A percentile compares a stretch with the other conserved stretches of the same genome.
Conservation (phyloP, 495 filamentous ascomycete genomes). For the Xylaria acuta region DNA sequence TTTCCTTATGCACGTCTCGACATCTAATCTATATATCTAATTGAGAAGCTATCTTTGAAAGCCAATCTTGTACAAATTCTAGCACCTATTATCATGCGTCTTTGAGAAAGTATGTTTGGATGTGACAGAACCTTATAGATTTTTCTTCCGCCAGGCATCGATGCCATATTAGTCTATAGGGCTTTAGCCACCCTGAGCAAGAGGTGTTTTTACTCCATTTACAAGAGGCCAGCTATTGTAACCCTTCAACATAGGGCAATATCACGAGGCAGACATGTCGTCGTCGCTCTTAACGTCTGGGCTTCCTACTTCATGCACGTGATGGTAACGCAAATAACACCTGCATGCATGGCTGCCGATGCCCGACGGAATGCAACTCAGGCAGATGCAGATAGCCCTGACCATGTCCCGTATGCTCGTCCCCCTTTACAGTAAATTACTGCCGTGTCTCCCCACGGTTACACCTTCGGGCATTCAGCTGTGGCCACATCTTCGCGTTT, state of each 20-base stretch:
- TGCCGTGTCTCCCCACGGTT: conserved; percentile 8
- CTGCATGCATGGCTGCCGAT: conserved; percentile 23
- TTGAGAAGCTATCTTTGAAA: background rate
- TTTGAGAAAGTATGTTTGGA: background rate
- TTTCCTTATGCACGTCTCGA: background rate
- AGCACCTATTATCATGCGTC: background rate
- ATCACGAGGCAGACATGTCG: conserved; percentile 10
- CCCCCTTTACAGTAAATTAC: background rate
- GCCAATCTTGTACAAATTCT: background rate
- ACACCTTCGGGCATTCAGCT: conserved; percentile 14
- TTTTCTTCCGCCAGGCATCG: background rate
- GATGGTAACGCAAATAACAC: conserved; percentile 25
- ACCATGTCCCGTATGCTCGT: conserved; percentile 19
- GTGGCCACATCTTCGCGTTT: background rate
- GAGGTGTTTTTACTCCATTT: background rate
- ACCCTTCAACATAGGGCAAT: background rate
- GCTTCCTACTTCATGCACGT: conserved; percentile 22
- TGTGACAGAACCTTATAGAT: background rate
- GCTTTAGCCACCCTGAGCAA: background rate
- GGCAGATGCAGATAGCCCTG: conserved; percentile 23
- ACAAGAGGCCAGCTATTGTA: conserved; percentile 7
- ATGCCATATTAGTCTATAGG: background rate
- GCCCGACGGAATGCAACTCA: conserved; percentile 23
- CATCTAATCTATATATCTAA: background rate
- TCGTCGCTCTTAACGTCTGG: background rate